Evolutionary conservation across 805 yeast genomes (phyloP), one percentile per base, ranked within the genome.

Genomic region (Metschnikowia continentalis): DNA sequence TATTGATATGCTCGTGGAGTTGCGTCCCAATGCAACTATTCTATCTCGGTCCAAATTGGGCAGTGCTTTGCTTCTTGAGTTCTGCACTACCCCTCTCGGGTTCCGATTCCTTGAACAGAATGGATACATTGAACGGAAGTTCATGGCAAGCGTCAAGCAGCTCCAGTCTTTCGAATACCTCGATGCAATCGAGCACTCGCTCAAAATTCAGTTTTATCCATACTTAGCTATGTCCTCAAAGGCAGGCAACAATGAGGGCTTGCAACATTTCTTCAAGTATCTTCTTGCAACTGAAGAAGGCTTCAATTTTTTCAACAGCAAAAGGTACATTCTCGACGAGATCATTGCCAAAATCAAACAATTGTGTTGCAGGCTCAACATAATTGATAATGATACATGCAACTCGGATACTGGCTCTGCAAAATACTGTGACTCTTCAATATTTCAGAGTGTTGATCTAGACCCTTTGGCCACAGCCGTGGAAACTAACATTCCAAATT

Each of bases 231-330:
- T 32, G 15, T 6, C 38, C 26, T 17, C 56, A 30, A 22, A 22
- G 6, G 5, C 26, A n/a, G 32, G 20, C 0, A 8, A 41, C 6
- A 30, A 19, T n/a, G 39, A 32, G 17, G 47, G 46, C 10, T 46
- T 51, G 43, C 53, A 77, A 23, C 91, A 88, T 62, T 88, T 92
- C 59, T 90, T 88, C 66, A 88, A 89, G 14, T 88, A 84, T 59
- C 71, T 92, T 43, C 86, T 89, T 0, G 80, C 84, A 48, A 89
- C 97, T 0, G 86, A 80, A 51, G 92, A 88, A 52, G 98, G 98
- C 0, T 74, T 88, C 48, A 74, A 75, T 23, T 69, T 84, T 45
- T 74, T 92, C 43, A 74, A 78, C 19, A 51, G 59, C 37, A 54
- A 56, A 26, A 50, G 60, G 32, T 71, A 78, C 33, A 76, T 74